Evolutionary conservation across 2,329 filamentous ascomycete genomes (phyloP).

Genomic region (Exophiala spinifera): DNA sequence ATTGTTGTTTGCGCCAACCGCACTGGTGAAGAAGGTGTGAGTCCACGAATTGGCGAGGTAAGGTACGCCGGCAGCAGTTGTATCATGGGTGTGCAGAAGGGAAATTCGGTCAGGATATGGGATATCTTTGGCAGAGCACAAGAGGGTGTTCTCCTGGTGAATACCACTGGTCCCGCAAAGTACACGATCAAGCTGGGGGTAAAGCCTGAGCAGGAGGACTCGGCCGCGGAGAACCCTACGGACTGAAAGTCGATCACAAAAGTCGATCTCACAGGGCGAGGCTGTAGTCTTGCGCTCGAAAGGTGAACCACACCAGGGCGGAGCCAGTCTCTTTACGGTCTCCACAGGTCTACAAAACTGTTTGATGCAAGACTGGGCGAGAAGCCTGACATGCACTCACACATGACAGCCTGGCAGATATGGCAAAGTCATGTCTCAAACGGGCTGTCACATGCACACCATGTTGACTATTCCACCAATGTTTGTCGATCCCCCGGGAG

Average conservation of each 20-base stretch:
- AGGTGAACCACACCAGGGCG: too few species aligned
- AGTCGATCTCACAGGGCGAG: background rate
- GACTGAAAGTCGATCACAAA: background rate
- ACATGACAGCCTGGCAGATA: too few species aligned
- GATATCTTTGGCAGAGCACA: constrained; percentile 44
- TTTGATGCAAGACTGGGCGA: too few species aligned
- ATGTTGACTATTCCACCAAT: too few species aligned
- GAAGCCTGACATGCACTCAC: too few species aligned
- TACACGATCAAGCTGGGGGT: constrained; percentile 17
- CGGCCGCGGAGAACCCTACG: background rate
- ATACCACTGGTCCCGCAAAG: constrained; percentile 41
- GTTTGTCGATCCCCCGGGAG: too few species aligned
- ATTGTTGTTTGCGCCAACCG: constrained; percentile 49
- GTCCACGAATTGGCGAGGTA: constrained; percentile 38
- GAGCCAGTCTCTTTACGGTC: too few species aligned
- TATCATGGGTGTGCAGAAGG: constrained; percentile 37
- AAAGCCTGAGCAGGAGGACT: background rate
- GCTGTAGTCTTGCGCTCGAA: too few species aligned
- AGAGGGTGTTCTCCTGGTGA: constrained; percentile 47
- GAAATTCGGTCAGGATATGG: constrained; percentile 43
- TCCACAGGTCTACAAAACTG: too few species aligned
- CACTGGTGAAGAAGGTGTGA: constrained; percentile 40
- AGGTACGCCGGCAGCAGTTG: constrained; percentile 50
- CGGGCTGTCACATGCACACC: too few species aligned
- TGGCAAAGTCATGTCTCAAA: too few species aligned